Evolutionary conservation across 73 alveolate genomes (phyloP).

Genomic region (Paramecium biaurelia): DNA sequence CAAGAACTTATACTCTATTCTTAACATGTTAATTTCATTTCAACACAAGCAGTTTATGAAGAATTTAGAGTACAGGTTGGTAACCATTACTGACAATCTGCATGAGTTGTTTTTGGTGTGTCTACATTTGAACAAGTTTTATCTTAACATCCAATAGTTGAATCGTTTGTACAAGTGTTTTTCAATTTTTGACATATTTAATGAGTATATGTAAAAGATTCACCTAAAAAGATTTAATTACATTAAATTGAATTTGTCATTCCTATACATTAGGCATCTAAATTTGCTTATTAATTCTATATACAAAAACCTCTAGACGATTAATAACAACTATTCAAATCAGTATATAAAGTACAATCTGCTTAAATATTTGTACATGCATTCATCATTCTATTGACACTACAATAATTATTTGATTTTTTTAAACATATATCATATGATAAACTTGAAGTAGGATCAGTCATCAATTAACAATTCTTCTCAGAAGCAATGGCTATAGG

Average conservation of each 20-base stretch:
- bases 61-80: background rate
- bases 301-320: background rate
- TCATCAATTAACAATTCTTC: background rate
- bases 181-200: background rate
- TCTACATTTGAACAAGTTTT: background rate
- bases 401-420: background rate
- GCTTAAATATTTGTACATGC: background rate
- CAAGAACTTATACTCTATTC: background rate
- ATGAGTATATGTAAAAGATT: background rate
- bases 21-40: background rate
- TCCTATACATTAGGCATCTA: background rate
- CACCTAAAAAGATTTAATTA: background rate
- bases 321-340: background rate
- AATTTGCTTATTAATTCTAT: background rate
- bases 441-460: background rate
- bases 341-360: background rate
- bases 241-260: background rate
- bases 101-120: background rate
- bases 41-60: background rate
- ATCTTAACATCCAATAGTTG: background rate
- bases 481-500: background rate
- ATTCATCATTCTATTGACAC: background rate
- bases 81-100: background rate
- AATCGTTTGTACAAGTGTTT: background rate
- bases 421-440: background rate